phyloP scores from a whole-genome alignment of 2,329 filamentous ascomycete species.

The Diaporthe sp. region DNA sequence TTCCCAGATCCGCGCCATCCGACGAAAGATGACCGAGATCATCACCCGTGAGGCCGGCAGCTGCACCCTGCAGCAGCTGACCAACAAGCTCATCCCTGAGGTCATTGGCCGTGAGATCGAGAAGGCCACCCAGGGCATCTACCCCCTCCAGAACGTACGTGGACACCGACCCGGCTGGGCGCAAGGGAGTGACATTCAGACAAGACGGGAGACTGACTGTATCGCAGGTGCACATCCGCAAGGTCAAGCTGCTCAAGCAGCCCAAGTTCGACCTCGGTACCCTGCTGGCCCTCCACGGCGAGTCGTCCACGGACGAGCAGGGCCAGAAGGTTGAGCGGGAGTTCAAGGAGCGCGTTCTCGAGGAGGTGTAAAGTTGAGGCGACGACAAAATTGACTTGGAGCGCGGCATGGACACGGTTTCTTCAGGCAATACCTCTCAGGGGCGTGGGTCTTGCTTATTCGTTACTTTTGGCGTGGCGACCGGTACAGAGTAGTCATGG shows the following conservation, averaged over 20 bases:
- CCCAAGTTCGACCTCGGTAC: slow-evolving; percentile 99
- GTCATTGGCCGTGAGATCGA: slow-evolving; percentile 99
- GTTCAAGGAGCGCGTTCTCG: slow-evolving; percentile 98
- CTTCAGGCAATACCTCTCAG: slow-evolving; percentile 57
- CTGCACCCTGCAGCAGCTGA: slow-evolving; percentile 96
- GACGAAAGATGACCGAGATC: slow-evolving; percentile 99
- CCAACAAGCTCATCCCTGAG: slow-evolving; percentile 98
- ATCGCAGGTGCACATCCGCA: slow-evolving; percentile 95
- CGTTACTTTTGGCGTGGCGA: slow-evolving; percentile 62
- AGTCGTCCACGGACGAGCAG: slow-evolving; percentile 95
- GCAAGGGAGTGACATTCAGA: neutral
- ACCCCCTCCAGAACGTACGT: slow-evolving; percentile 97
- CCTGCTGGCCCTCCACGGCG: slow-evolving; percentile 96
- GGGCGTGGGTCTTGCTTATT: slow-evolving; percentile 63
- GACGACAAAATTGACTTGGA: slow-evolving; percentile 45
- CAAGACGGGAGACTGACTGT: slow-evolving; percentile 41
- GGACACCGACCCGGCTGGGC: neutral
- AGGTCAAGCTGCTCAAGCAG: slow-evolving; percentile 99
- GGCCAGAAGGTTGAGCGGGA: slow-evolving; percentile 99
- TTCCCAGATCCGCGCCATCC: slow-evolving; percentile 97
- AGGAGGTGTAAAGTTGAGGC: slow-evolving; percentile 84
- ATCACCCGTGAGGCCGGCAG: slow-evolving; percentile 95
- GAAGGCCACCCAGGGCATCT: slow-evolving; percentile 99
- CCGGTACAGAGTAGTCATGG: slow-evolving; percentile 55
- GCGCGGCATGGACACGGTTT: slow-evolving; percentile 57